phyloP scores from a whole-genome alignment of 2,329 filamentous ascomycete genomes.

The Alternaria sp. region DNA sequence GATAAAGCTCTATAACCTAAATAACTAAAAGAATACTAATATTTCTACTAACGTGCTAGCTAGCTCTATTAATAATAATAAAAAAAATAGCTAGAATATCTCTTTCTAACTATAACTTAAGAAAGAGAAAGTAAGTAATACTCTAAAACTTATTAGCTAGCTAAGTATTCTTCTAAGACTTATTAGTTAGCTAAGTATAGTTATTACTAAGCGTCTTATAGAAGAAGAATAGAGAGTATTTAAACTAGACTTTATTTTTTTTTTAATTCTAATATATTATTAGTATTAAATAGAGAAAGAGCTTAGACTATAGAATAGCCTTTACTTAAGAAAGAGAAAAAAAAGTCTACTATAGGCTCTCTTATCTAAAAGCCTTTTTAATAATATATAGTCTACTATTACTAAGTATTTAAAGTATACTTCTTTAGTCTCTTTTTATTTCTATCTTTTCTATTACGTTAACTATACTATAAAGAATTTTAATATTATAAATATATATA shows the following conservation, averaged over 20 bases:
- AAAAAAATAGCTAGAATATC: background rate
- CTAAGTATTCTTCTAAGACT: background rate
- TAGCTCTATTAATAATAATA: background rate
- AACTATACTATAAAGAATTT: too few relatives aligned
- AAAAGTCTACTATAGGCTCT: too few relatives aligned
- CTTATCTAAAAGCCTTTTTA: too few relatives aligned
- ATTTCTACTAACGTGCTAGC: background rate
- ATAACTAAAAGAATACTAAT: background rate
- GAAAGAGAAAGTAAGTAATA: background rate
- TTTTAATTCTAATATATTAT: background rate
- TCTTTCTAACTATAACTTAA: background rate
- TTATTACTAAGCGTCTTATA: background rate
- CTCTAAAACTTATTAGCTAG: background rate
- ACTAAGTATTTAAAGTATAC: too few relatives aligned
- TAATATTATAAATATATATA: too few relatives aligned
- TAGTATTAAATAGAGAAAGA: too few relatives aligned
- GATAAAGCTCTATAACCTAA: background rate
- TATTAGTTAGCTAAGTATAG: background rate
- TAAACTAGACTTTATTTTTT: background rate
- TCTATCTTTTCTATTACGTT: too few relatives aligned
- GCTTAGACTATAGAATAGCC: too few relatives aligned
- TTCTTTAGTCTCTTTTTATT: too few relatives aligned
- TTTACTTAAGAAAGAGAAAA: too few relatives aligned
- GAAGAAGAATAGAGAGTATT: background rate
- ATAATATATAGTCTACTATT: too few relatives aligned